Percentiles rank a stretch among this genome's conserved stretches.
Evolutionary conservation across 495 filamentous ascomycete genomes (phyloP).

Genomic region (Aspergillus taichungensis): DNA sequence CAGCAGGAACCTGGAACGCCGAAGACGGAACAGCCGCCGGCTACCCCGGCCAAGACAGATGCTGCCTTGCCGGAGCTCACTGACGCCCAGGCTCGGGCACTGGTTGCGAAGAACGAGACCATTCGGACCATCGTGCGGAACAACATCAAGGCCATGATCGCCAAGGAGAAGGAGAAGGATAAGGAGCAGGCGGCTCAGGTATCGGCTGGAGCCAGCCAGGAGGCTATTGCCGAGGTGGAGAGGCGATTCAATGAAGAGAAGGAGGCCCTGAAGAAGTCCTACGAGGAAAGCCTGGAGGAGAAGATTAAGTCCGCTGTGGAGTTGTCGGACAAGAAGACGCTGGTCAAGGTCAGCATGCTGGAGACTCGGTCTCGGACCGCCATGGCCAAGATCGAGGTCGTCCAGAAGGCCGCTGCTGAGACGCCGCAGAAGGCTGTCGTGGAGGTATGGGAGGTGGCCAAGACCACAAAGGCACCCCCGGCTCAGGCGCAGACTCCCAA

Average conservation of each 20-base stretch:
- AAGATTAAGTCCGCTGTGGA: constrained; percentile 38
- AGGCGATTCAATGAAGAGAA: constrained; percentile 47
- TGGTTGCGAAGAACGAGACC: constrained; percentile 55
- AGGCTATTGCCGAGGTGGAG: constrained; percentile 29
- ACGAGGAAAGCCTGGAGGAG: constrained; percentile 28
- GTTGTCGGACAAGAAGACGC: constrained; percentile 50
- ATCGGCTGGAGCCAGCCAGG: constrained; percentile 14
- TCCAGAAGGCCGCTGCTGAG: constrained; percentile 71
- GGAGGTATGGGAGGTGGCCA: constrained; percentile 78
- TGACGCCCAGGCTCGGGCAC: constrained; percentile 55
- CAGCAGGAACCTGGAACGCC: constrained; percentile 44
- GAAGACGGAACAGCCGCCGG: constrained; percentile 21
- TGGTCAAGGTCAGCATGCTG: constrained; percentile 69
- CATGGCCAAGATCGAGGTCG: constrained; percentile 64
- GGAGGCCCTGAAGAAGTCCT: constrained; percentile 55
- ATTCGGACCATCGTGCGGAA: constrained; percentile 55
- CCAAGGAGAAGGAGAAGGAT: constrained; percentile 47
- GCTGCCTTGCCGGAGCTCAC: constrained; percentile 29
- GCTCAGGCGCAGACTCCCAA: constrained; percentile 25
- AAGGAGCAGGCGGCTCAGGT: constrained; percentile 36
- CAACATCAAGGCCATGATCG: constrained; percentile 56
- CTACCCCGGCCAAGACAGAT: constrained; percentile 27
- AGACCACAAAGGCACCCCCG: constrained; percentile 53
- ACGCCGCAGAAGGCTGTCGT: constrained; percentile 71
- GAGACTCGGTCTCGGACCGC: constrained; percentile 58